phyloP scores from a whole-genome alignment of 1,284 basidiomycete species.

The Cerrena zonata region DNA sequence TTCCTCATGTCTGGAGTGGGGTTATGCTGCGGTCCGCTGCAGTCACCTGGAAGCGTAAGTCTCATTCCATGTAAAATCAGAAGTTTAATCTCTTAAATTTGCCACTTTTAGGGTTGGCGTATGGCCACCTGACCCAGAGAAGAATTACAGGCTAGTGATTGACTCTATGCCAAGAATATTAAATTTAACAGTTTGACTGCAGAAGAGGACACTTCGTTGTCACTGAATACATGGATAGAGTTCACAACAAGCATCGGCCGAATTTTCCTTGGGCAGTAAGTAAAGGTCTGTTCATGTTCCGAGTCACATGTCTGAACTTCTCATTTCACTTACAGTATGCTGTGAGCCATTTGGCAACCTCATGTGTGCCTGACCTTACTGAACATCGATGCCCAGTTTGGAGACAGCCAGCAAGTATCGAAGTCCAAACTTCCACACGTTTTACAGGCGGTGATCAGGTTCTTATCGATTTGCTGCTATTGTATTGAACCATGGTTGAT shows the following conservation, averaged over 20 bases:
- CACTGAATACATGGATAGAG: conserved; percentile 70
- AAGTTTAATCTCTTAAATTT: not conserved
- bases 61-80: conserved; percentile 4
- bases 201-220: conserved; percentile 80
- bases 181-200: not conserved
- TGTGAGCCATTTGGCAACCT: conserved; percentile 37
- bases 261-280: conserved; percentile 68
- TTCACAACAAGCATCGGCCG: conserved; percentile 54
- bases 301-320: conserved; percentile 16
- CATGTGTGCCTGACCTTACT: conserved; percentile 9
- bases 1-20: conserved; percentile 68
- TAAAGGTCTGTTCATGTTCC: conserved; percentile 14
- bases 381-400: conserved; percentile 51
- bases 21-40: conserved; percentile 74
- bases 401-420: conserved; percentile 66
- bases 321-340: conserved; percentile 45
- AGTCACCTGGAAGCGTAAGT: conserved; percentile 68
- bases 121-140: conserved; percentile 77
- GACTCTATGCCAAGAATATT: not conserved
- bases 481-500: conserved; percentile 8
- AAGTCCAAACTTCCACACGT: conserved; percentile 67
- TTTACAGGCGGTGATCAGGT: conserved; percentile 73
- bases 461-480: conserved; percentile 5
- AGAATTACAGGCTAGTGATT: conserved; percentile 66
- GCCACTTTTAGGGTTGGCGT: conserved; percentile 47